Conservation (phyloP, 176 grass and related monocot genomes). For the Triticum monococcum region DNA sequence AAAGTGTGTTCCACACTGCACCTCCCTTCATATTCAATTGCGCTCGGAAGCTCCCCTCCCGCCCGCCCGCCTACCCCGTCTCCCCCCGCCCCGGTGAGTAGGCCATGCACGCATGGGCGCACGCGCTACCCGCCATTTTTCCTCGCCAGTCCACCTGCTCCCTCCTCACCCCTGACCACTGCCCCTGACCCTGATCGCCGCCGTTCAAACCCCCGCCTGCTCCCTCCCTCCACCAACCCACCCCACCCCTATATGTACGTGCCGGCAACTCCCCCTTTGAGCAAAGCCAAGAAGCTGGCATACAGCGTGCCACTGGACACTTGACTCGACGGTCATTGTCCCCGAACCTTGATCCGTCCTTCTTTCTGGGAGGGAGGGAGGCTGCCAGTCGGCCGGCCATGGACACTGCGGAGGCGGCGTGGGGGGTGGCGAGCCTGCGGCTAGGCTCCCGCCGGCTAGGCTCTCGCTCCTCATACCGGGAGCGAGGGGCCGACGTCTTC, state of each 20-base stretch:
- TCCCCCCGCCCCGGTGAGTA: background rate
- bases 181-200: no score
- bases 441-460: background rate
- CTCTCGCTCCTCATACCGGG: constrained; percentile 27
- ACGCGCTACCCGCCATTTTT: no score
- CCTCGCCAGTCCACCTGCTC: no score
- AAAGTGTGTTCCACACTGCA: background rate
- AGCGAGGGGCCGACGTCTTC: constrained; percentile 41
- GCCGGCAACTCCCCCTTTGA: background rate
- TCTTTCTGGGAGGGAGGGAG: background rate
- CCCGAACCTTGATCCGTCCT: background rate
- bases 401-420: constrained; percentile 31
- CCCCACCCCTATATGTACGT: no score
- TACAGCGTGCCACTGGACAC: background rate
- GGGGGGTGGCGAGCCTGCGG: constrained; percentile 40
- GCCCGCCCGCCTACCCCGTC: background rate
- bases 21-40: no score
- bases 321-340: background rate
- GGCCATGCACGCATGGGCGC: no score
- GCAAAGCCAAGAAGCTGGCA: background rate
- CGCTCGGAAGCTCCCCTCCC: no score
- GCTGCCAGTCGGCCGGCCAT: background rate
- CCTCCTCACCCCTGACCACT: no score
- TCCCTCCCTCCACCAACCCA: background rate
- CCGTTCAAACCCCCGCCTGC: no score